Evolutionary conservation across 495 filamentous ascomycete genomes (phyloP), one percentile per base, ranked within the genome.

Genomic region (Podospora bellae-mahoneyi): DNA sequence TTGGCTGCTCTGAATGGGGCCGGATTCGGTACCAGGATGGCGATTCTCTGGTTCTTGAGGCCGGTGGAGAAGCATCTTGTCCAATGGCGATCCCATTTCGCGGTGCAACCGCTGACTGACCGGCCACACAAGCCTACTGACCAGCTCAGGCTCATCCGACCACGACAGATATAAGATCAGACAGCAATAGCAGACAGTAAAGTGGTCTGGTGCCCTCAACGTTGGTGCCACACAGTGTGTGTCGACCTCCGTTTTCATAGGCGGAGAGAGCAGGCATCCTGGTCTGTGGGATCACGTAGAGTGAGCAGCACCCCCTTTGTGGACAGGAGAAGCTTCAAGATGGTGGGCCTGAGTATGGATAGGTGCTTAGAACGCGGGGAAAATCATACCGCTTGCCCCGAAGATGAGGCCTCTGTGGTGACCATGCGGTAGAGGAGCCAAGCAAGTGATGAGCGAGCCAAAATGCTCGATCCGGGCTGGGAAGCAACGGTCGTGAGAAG

Each of bases 11-110:
- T 56, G 68, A 62, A 61, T 23, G 70, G 60, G 63, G 59, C 64
- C 64, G 63, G 70, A 72, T 70, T 75, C 72, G 73, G 64, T 77
- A 74, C 75, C 75, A 72, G 54, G 58, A 65, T 68, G 60, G 58
- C n/a, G 64, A 66, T 67, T 62, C 64, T 69, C 63, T 73, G 73
- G 73, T 58, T 75, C 64, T 70, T 59, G 44, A 64, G 64, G 57
- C 57, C 62, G 67, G 70, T 70, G 70, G 71, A 68, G 70, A 71
- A 66, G 27, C 1, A 55, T 61, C 48, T 28, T 66, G 62, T 68
- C 74, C 74, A 73, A 76, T 75, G 63, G 58, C 66, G 63, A 55
- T 58, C 27, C 32, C 61, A 68, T 55, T 4, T 63, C 34, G 39
- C 53, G 59, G 56, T 70, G 64, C 66, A 60, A 62, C 67, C 64